phyloP scores from a whole-genome alignment of 1,139 yeast genomes.

The Scheffersomyces insectosa region DNA sequence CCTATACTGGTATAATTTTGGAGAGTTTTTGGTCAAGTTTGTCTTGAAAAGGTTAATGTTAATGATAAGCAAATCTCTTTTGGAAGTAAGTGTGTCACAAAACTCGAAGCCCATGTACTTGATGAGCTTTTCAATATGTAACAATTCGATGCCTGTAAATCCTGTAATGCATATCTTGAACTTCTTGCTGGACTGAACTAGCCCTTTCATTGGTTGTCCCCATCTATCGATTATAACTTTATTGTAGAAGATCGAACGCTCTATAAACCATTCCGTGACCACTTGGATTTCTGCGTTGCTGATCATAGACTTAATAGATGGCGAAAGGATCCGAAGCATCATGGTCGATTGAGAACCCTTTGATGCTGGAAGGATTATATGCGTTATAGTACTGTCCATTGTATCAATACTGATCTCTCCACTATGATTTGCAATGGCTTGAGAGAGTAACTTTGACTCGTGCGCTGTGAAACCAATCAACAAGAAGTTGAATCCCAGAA shows the following conservation, averaged over 20 bases:
- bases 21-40: constrained; percentile 37
- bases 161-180: constrained; percentile 72
- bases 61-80: constrained; percentile 64
- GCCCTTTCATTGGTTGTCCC: constrained; percentile 60
- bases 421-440: constrained; percentile 42
- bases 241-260: constrained; percentile 69
- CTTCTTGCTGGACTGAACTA: constrained; percentile 30
- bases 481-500: constrained; percentile 36
- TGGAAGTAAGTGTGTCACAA: constrained; percentile 51
- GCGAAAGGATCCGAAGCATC: constrained; percentile 28
- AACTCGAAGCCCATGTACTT: constrained; percentile 51
- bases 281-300: constrained; percentile 25
- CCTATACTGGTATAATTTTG: constrained; percentile 38
- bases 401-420: constrained; percentile 35
- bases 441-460: constrained; percentile 31
- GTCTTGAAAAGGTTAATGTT: constrained; percentile 53
- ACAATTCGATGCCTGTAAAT: constrained; percentile 76
- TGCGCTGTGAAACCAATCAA: constrained; percentile 38
- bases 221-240: constrained; percentile 62
- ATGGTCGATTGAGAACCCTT: constrained; percentile 27
- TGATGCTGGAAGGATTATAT: constrained; percentile 44
- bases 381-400: constrained; percentile 25
- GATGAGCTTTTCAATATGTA: constrained; percentile 71
- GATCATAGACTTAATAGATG: constrained; percentile 20
- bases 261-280: constrained; percentile 86